A percentile compares a stretch with the other conserved stretches of the same genome.
phyloP scores from a whole-genome alignment of 148 eudicot genomes.

The Chenopodium quinoa region DNA sequence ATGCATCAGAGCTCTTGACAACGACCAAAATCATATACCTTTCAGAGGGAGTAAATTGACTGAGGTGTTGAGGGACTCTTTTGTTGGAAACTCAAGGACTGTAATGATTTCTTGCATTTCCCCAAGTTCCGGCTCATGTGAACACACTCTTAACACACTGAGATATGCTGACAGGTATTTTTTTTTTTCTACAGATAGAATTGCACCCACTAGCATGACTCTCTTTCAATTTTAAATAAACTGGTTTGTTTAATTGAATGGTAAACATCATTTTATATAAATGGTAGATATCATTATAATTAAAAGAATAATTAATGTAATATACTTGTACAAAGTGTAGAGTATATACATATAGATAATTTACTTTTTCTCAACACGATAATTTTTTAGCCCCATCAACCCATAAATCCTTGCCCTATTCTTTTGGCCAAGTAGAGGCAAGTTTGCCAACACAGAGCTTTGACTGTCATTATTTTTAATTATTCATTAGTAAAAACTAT shows the following conservation, averaged over 20 bases:
- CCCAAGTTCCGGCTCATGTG: slow-evolving; percentile 92
- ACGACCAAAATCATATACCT: slow-evolving; percentile 95
- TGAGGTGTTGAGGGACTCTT: slow-evolving; percentile 97
- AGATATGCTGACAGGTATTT: slow-evolving; percentile 96
- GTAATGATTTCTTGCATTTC: slow-evolving; percentile 99
- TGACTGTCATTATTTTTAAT: too few relatives aligned
- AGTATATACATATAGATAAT: too few relatives aligned
- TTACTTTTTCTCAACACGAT: too few relatives aligned
- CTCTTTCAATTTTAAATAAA: background rate
- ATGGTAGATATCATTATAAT: background rate
- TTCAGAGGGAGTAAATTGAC: slow-evolving; percentile 98
- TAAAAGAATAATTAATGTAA: too few relatives aligned
- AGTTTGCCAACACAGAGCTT: too few relatives aligned
- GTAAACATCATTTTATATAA: background rate
- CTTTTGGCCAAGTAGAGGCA: too few relatives aligned
- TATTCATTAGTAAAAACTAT: too few relatives aligned
- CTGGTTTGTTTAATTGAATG: background rate
- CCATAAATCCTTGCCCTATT: too few relatives aligned
- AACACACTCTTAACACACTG: slow-evolving; percentile 92
- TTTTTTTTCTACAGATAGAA: background rate
- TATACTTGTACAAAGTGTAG: too few relatives aligned
- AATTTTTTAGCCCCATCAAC: too few relatives aligned
- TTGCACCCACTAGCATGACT: background rate
- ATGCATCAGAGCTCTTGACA: slow-evolving; percentile 98
- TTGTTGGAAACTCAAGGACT: slow-evolving; percentile 93